These are phyloP conservation scores for Talaromyces rugulosus DNA, from an alignment of 2,329 filamentous ascomycete genomes.

Conservation along the genomic window DNA sequence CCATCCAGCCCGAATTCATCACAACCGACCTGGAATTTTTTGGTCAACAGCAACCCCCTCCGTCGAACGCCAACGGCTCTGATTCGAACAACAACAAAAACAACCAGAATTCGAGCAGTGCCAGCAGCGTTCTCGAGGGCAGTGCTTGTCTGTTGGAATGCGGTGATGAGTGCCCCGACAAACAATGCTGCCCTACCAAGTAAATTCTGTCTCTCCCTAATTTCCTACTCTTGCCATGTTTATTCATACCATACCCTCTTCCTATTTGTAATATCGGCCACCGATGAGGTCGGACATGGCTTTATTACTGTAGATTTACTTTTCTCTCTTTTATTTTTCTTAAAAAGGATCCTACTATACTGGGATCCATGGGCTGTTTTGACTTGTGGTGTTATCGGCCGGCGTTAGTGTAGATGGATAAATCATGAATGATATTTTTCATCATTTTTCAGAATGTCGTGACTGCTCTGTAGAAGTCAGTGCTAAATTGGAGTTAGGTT, in stretches of 20 bases:
- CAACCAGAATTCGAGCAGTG: conserved; percentile 25
- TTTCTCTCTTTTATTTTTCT: not conserved
- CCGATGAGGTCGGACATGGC: not conserved
- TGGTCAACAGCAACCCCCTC: conserved; percentile 18
- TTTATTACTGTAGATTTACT: not conserved
- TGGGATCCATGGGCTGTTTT: not conserved
- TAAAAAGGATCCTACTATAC: not conserved
- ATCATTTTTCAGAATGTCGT: not conserved
- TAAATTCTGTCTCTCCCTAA: conserved; percentile 14
- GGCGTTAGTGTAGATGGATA: not conserved
- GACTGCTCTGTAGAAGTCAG: too few species aligned
- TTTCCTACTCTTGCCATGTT: not conserved
- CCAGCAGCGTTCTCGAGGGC: conserved; percentile 34
- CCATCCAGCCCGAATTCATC: conserved; percentile 85
- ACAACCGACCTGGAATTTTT: conserved; percentile 30
- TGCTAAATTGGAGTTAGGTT: too few species aligned
- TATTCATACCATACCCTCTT: conserved; percentile 2
- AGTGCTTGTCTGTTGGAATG: conserved; percentile 45
- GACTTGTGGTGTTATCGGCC: not conserved
- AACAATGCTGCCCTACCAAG: conserved; percentile 39
- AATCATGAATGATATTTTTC: not conserved
- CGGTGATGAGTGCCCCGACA: conserved; percentile 40
- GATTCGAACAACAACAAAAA: not conserved
- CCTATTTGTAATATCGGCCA: not conserved
- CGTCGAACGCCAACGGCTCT: conserved; percentile 13